Base-by-base conservation (phyloP, 1,284 basidiomycete species). In the Rugosomyces carneus region DNA sequence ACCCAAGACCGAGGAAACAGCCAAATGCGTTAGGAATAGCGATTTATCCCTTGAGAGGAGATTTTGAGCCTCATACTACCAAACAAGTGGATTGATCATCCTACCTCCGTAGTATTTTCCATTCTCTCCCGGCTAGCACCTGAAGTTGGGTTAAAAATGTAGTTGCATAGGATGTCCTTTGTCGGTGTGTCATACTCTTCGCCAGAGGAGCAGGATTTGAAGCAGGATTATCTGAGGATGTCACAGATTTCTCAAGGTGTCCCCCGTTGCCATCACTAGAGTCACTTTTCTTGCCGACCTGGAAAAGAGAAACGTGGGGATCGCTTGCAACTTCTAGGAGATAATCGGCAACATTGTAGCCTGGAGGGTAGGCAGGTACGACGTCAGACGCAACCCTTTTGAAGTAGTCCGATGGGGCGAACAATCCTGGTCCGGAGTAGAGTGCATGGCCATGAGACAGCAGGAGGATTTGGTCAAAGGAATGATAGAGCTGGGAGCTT, bases 341-440 rank as follows among this genome's bases (percentile, higher is more conserved):
- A 59, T 91, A 87, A 62, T 96, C 92, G 0, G 92, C 92, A 13
- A 93, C 76, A 54, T 94, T 95, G 68, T 93, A 92, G 0, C 88
- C 89, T 35, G 78, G 69, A 9, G 69, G 71, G 41, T 66, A 73
- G 11, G 60, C 51, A 18, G 65, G 65, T 8, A 66, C 62, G 2
- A 62, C 49, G 0, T 60, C 66, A 0, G 53, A 75, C 67, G 54
- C 69, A 60, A 42, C 60, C 48, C 71, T 72, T 48, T 64, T 54
- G 48, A 94, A 88, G 59, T 85, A 73, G 9, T 78, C 72, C 1
- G 73, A 77, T 0, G 87, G 84, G 0, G 74, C 72, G 45, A 80
- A 75, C 0, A 77, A 76, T 0, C 89, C 90, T 0, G 77, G 71
- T 0, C 93, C 93, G 42, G 75, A 80, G 66, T 93, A 95, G 1